Evolutionary conservation across 352 stramenopile genomes (phyloP).

Genomic region (Pythium sukuiense): DNA sequence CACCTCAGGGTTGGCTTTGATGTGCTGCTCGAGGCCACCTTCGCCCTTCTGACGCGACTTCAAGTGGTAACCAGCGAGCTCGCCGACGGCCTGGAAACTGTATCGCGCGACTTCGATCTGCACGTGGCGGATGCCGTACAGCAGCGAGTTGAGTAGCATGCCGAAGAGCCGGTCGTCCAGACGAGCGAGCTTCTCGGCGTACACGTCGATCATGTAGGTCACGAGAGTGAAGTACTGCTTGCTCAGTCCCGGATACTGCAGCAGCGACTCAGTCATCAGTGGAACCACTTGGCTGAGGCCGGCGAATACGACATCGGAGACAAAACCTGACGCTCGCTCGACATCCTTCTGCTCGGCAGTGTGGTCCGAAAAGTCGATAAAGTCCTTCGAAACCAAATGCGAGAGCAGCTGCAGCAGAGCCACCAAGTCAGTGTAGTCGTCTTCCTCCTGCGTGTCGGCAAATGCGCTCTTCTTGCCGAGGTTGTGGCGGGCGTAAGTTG

Average conservation of each 20-base stretch:
- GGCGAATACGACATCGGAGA: constrained; percentile 88
- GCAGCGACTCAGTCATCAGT: constrained; percentile 87
- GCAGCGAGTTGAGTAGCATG: constrained; percentile 71
- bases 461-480: constrained; percentile 66
- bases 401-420: constrained; percentile 79
- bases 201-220: constrained; percentile 86
- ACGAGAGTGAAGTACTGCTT: constrained; percentile 90
- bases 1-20: constrained; percentile 49
- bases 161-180: constrained; percentile 67
- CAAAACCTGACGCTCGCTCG: constrained; percentile 58
- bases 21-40: constrained; percentile 48
- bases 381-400: constrained; percentile 79
- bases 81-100: constrained; percentile 80
- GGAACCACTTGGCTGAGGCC: constrained; percentile 85
- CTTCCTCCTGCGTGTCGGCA: constrained; percentile 61
- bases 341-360: constrained; percentile 57
- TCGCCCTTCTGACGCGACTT: constrained; percentile 53
- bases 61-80: constrained; percentile 72
- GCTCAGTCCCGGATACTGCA: constrained; percentile 84
- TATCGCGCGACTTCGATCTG: constrained; percentile 74
- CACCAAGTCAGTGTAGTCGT: constrained; percentile 72
- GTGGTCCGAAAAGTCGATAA: constrained; percentile 85
- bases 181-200: constrained; percentile 71
- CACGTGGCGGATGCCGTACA: constrained; percentile 76
- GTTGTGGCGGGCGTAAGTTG: constrained; percentile 66